Evolutionary conservation across 768 basidiomycete genomes (phyloP).

Genomic region (Mycena alexandri): DNA sequence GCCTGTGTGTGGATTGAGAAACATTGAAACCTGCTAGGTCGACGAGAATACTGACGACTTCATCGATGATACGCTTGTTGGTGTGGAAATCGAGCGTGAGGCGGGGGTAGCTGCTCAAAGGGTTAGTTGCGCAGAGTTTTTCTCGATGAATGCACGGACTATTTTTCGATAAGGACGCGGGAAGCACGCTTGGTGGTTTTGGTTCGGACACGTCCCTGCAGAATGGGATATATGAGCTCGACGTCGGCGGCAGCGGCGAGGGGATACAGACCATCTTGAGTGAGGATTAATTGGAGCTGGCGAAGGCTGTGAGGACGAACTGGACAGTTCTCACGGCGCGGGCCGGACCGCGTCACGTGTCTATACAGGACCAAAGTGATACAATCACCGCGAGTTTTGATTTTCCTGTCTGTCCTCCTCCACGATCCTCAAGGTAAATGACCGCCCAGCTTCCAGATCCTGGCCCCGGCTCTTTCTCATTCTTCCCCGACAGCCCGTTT

Average conservation of each 20-base stretch:
- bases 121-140: constrained; percentile 6
- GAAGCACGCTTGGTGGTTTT: constrained; percentile 99
- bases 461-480: constrained; percentile 36
- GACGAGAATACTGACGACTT: constrained; percentile 75
- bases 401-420: constrained; percentile 26
- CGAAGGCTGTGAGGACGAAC: neutral
- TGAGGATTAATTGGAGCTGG: constrained; percentile 25
- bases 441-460: constrained; percentile 41
- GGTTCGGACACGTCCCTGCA: constrained; percentile 97
- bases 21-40: neutral
- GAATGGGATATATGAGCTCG: constrained; percentile 23
- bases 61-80: constrained; percentile 99
- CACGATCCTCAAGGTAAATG: constrained; percentile 61
- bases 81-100: constrained; percentile 99
- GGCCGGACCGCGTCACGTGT: neutral
- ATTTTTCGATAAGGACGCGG: constrained; percentile 99
- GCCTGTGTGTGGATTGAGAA: constrained; percentile 61
- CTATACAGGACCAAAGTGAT: neutral
- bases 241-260: constrained; percentile 10
- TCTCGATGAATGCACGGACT: constrained; percentile 64
- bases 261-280: constrained; percentile 37
- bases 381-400: neutral
- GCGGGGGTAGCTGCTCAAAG: constrained; percentile 87
- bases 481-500: constrained; percentile 61
- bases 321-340: neutral